Base-by-base conservation (phyloP, 2,329 filamentous ascomycete genomes). In the Ophiostoma fasciatum region DNA sequence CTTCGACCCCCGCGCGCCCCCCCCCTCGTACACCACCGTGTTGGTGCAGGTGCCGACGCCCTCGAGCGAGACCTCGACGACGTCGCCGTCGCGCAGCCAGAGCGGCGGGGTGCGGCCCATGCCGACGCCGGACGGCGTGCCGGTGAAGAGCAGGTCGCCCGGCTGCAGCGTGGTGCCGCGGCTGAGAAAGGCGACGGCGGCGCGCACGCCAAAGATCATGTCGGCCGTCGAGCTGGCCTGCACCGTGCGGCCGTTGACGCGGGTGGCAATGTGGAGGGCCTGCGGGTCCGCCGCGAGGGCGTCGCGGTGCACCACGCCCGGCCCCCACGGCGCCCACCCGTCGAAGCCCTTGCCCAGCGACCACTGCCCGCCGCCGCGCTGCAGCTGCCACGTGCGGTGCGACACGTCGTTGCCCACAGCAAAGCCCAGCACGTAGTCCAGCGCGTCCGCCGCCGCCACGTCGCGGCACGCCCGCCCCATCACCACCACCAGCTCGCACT, bases 401-500 rank as follows among this genome's bases (percentile, higher is more conserved):
- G 76, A 82, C n/a, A 88, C 69, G 52, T 88, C 82, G 55, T 88
- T 82, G 36, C 80, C 78, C 23, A 82, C 68, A 3, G 74, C 65
- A 51, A 85, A 87, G 5, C 82, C 82, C 2, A 84, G 61, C 3
- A 87, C 77, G 48, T 82, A 76, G 35, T 76, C 60, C n/a, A 85
- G 59, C 0, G 81, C 81, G 17, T 70, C 55, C 2, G 62, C 61
- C 55, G 81, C 76, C 2, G 71, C 54, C 11, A 87, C 74, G 49
- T 84, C 66, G 29, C 61, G 57, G 41, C 74, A 78, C 41, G 68
- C 60, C 54, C 75, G 78, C 18, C 78, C 78, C 43, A 87, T 82
- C 8, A 87, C 62, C 26, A 74, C 64, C 12, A 84, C 77, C 7
- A 88, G 65, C 58, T 88, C 82, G 52, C 78, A 82, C 57, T 88